Evolutionary conservation across 2,329 filamentous ascomycete genomes (phyloP), one percentile per base, ranked within the genome.

Genomic region (Fusarium anthophilum): DNA sequence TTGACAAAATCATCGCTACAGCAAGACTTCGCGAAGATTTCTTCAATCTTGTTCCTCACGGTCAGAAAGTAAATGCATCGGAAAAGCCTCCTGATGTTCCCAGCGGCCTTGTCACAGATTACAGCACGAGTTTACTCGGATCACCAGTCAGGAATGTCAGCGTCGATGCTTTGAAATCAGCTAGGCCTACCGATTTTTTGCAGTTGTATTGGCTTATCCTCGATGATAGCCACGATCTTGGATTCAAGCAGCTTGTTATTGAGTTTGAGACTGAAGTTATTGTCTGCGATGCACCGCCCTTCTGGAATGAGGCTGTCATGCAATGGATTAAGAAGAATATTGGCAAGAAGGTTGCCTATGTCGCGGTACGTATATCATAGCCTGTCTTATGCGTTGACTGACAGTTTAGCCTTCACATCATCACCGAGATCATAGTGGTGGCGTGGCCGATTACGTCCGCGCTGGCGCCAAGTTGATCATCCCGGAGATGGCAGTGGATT

Each of bases 221-320:
- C 1, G 58, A 75, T 24, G 45, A 63, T 12, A 44, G 22, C 1
- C 47, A 59, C 4, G 60, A 56, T 6, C 38, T 73, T 14, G 66
- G 73, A 1, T 59, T 71, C 1, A 75, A 75, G 12, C 63, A 75
- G 30, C 51, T 73, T 13, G 51, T 75, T 5, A 50, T 75, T 13
- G 73, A 71, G 53, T 73, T 75, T 43, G 63, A 75, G n/a, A 54
- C 57, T 1, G 61, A 73, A 5, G 63, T 73, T 0, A 68, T 73
- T 43, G 66, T 75, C 3, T 69, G 69, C 3, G 72, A 75, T 38
- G 72, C 73, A 0, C 66, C 72, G 4, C 66, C 60, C 2, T 58
- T 60, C 12, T 68, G 57, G 26, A 63, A 47, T 8, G 28, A 48
- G 5, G 45, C 41, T 2, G 70, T 71, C 13, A 71, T 59, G 4